phyloP scores from a whole-genome alignment of 1,284 basidiomycete genomes.

The Trametes polyzona region DNA sequence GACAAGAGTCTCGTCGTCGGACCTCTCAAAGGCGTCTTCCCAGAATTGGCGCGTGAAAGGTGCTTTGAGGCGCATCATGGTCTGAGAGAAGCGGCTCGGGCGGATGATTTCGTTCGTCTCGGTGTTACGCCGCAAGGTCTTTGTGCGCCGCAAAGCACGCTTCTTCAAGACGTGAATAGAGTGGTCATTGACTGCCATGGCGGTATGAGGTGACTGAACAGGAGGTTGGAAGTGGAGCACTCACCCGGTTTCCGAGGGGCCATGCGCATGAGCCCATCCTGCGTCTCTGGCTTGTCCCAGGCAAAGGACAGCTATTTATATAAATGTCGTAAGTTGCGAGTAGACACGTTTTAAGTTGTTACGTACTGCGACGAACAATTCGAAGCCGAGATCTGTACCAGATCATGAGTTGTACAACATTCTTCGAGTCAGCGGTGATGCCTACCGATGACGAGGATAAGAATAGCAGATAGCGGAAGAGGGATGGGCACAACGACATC shows the following conservation, averaged over 20 bases:
- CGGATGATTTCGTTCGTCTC: slow-evolving; percentile 52
- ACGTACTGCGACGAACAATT: slow-evolving; percentile 65
- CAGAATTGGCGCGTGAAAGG: slow-evolving; percentile 65
- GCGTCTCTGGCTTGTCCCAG: slow-evolving; percentile 70
- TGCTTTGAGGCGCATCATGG: slow-evolving; percentile 45
- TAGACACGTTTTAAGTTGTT: too few species aligned
- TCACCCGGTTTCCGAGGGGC: slow-evolving; percentile 66
- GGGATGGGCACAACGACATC: slow-evolving; percentile 72
- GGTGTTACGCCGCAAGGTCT: slow-evolving; percentile 57
- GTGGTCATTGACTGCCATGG: slow-evolving; percentile 51
- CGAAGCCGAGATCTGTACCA: slow-evolving; percentile 64
- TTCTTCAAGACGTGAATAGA: slow-evolving; percentile 60
- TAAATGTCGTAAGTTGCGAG: neutral
- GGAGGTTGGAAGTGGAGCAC: slow-evolving; percentile 2
- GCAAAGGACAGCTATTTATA: slow-evolving; percentile 61
- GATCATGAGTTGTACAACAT: neutral
- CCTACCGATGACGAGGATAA: slow-evolving; percentile 70
- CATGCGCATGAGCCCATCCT: slow-evolving; percentile 68
- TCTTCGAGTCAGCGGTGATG: neutral
- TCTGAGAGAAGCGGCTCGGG: slow-evolving; percentile 45
- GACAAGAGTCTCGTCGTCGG: slow-evolving; percentile 63
- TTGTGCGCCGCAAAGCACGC: slow-evolving; percentile 60
- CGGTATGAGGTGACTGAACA: neutral
- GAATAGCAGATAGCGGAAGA: slow-evolving; percentile 65
- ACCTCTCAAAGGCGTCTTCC: slow-evolving; percentile 56